A percentile compares a stretch with the other conserved stretches of the same genome.
Conservation (phyloP, 768 basidiomycete genomes). For the Trametes maxima region DNA sequence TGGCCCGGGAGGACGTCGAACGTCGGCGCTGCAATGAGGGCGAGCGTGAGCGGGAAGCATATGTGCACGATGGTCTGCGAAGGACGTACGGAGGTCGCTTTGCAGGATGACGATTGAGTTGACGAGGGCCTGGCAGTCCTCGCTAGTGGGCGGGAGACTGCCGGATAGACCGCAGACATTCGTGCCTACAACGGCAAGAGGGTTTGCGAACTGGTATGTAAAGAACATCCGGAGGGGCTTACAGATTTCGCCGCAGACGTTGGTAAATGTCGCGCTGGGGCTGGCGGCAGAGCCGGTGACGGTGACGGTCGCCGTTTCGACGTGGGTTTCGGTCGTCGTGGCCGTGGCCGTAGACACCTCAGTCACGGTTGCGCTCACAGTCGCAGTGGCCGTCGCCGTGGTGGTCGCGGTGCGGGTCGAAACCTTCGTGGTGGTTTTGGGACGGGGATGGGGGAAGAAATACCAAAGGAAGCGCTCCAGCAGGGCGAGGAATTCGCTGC, state of each 20-base stretch:
- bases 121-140: conserved; percentile 23
- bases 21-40: conserved; percentile 13
- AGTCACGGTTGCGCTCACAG: not conserved
- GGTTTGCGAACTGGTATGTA: not conserved
- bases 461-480: conserved; percentile 21
- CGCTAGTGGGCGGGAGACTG: conserved; percentile 20
- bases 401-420: not conserved
- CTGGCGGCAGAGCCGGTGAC: not conserved
- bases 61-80: not conserved
- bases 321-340: no score
- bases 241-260: conserved; percentile 27
- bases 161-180: conserved; percentile 21
- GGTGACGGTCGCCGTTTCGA: not conserved
- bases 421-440: not conserved
- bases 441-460: conserved; percentile 5
- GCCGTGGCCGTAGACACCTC: no score
- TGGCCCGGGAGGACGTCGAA: conserved; percentile 22
- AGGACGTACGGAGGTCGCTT: conserved; percentile 19
- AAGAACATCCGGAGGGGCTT: not conserved
- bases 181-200: conserved; percentile 11
- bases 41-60: not conserved
- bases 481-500: conserved; percentile 7
- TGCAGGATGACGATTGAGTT: conserved; percentile 25
- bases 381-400: not conserved
- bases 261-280: conserved; percentile 6